These are phyloP conservation scores for Colletotrichum coccodes DNA, from an alignment of 2,329 filamentous ascomycete species.

Conservation along the genomic window DNA sequence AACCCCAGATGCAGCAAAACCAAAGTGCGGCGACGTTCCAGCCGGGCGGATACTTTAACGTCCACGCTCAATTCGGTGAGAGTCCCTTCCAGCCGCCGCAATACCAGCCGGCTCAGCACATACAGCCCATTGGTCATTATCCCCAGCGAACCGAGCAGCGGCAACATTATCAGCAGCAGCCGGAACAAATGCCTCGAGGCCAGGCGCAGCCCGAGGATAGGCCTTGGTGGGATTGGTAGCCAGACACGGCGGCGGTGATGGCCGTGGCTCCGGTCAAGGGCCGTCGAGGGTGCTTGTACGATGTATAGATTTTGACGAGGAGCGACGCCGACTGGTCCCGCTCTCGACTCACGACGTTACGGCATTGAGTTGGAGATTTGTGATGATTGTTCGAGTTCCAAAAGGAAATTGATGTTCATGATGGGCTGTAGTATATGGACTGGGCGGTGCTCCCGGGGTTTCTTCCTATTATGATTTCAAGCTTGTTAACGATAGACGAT, in stretches of 20 bases:
- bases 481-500: too few species aligned
- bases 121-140: neutral
- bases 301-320: too few species aligned
- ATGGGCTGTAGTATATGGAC: neutral
- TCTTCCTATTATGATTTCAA: too few species aligned
- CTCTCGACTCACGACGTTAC: neutral
- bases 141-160: neutral
- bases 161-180: neutral
- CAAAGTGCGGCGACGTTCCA: neutral
- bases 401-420: neutral
- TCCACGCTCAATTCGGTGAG: neutral
- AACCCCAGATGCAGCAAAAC: neutral
- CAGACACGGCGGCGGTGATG: neutral
- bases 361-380: too few species aligned
- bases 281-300: neutral
- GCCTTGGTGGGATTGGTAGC: neutral
- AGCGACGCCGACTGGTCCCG: neutral
- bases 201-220: neutral
- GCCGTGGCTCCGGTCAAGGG: neutral
- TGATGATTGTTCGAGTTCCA: neutral
- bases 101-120: neutral
- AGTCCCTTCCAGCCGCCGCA: constrained; percentile 1
- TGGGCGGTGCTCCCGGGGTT: neutral
- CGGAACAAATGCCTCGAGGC: neutral
- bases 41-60: neutral